Evolutionary conservation across 495 filamentous ascomycete species (phyloP).

Genomic region (Patellaria atrata): DNA sequence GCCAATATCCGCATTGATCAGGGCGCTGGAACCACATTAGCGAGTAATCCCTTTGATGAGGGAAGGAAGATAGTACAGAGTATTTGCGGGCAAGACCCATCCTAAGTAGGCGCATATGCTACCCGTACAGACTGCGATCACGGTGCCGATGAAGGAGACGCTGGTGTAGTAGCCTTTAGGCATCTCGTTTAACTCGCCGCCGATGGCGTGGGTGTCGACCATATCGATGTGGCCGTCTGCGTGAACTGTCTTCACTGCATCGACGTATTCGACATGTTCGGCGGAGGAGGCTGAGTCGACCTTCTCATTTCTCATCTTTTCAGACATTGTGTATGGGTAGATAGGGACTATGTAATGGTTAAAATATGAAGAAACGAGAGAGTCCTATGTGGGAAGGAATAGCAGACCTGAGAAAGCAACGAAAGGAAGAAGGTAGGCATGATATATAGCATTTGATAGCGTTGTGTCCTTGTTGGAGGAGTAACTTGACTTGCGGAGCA

Average conservation of each 20-base stretch:
- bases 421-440: too few species aligned
- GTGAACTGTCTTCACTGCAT: conserved; percentile 17
- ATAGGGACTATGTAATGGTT: too few species aligned
- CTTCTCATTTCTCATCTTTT: too few species aligned
- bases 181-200: conserved; percentile 17
- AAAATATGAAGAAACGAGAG: too few species aligned
- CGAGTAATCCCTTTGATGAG: background rate
- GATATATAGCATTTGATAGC: too few species aligned
- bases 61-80: conserved; percentile 11
- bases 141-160: conserved; percentile 21
- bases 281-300: conserved; percentile 1
- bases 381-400: too few species aligned
- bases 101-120: conserved; percentile 15
- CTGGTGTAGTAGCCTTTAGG: conserved; percentile 20
- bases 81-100: conserved; percentile 18
- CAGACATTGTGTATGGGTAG: too few species aligned
- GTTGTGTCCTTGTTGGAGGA: too few species aligned
- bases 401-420: too few species aligned
- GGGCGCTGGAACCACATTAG: conserved; percentile 5
- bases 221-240: conserved; percentile 16
- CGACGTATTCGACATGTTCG: conserved; percentile 7
- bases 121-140: conserved; percentile 9
- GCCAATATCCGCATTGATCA: conserved; percentile 21
- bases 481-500: too few species aligned
- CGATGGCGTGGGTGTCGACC: conserved; percentile 18